Evolutionary conservation across 2,329 filamentous ascomycete species (phyloP).

Genomic region (Botrytis pseudocinerea): DNA sequence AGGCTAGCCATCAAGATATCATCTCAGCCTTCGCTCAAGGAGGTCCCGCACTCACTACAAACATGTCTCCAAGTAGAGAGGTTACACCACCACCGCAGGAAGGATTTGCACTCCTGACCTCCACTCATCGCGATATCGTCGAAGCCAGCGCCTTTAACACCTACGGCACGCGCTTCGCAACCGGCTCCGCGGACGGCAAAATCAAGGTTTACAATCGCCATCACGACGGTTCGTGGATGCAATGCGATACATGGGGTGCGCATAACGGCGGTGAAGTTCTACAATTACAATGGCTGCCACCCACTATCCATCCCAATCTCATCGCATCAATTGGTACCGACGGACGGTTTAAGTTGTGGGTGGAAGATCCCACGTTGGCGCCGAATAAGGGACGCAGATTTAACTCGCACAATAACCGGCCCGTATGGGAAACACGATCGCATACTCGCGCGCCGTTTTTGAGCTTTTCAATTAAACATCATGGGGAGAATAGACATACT

Average conservation of each 20-base stretch:
- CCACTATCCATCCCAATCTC: slow-evolving; percentile 81
- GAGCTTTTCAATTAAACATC: slow-evolving; percentile 81
- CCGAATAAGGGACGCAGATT: slow-evolving; percentile 77
- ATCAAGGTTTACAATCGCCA: slow-evolving; percentile 89
- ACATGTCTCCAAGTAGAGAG: slow-evolving; percentile 31
- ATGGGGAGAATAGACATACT: slow-evolving; percentile 76
- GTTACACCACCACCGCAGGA: slow-evolving; percentile 25
- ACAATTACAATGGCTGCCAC: slow-evolving; percentile 93
- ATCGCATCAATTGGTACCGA: slow-evolving; percentile 88
- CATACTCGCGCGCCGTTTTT: slow-evolving; percentile 53
- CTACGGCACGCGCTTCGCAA: slow-evolving; percentile 88
- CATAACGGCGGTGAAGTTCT: slow-evolving; percentile 88
- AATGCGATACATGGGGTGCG: slow-evolving; percentile 85
- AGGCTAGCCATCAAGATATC: slow-evolving; percentile 1
- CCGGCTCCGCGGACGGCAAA: slow-evolving; percentile 87
- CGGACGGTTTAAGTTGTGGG: slow-evolving; percentile 88
- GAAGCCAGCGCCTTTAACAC: slow-evolving; percentile 76
- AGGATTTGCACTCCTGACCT: slow-evolving; percentile 57
- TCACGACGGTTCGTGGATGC: slow-evolving; percentile 72
- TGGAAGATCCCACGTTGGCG: slow-evolving; percentile 80
- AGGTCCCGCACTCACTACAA: background rate
- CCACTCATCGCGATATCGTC: slow-evolving; percentile 64
- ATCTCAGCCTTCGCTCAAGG: slow-evolving; percentile 6
- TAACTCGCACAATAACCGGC: slow-evolving; percentile 68
- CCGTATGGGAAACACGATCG: slow-evolving; percentile 44